phyloP scores from a whole-genome alignment of 1,284 basidiomycete species.

The Rhodotorula sp. region DNA sequence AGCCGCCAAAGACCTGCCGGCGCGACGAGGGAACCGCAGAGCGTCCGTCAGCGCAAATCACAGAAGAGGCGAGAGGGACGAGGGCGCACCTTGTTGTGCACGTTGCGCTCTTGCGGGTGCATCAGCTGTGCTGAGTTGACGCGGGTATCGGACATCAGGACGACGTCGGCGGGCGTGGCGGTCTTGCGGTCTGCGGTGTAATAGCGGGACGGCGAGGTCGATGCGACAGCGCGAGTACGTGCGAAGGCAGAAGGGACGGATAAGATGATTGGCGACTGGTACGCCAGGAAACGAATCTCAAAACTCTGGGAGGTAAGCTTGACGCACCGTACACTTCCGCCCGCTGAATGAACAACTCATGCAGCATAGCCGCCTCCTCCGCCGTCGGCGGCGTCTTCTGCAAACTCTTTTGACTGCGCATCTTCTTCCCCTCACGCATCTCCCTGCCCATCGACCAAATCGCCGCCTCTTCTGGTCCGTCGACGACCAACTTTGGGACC shows the following conservation, averaged over 20 bases:
- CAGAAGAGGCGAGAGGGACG: neutral
- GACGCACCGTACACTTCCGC: slow-evolving; percentile 25
- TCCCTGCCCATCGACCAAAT: slow-evolving; percentile 48
- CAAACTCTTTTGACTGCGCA: slow-evolving; percentile 16
- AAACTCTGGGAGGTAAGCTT: too few species aligned
- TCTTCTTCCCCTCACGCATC: slow-evolving; percentile 36
- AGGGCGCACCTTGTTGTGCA: slow-evolving; percentile 33
- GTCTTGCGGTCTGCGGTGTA: slow-evolving; percentile 23
- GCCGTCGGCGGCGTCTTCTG: slow-evolving; percentile 47
- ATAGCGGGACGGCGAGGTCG: too few species aligned
- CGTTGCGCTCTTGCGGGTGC: slow-evolving; percentile 46
- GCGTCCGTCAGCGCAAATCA: neutral
- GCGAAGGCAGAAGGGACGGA: neutral
- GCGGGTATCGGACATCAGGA: slow-evolving; percentile 44
- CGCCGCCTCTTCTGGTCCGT: slow-evolving; percentile 44
- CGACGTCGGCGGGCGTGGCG: slow-evolving; percentile 25
- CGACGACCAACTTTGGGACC: slow-evolving; percentile 44
- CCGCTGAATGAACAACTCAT: slow-evolving; percentile 44
- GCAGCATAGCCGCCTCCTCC: slow-evolving; percentile 48
- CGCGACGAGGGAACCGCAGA: neutral
- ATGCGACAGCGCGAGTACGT: neutral
- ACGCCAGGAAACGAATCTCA: too few species aligned
- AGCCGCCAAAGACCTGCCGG: slow-evolving; percentile 35
- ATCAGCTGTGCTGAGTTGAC: slow-evolving; percentile 41
- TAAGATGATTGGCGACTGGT: too few species aligned